A percentile compares a stretch with the other conserved stretches of the same genome.
phyloP scores from a whole-genome alignment of 805 yeast genomes.

The Saitoella complicata region DNA sequence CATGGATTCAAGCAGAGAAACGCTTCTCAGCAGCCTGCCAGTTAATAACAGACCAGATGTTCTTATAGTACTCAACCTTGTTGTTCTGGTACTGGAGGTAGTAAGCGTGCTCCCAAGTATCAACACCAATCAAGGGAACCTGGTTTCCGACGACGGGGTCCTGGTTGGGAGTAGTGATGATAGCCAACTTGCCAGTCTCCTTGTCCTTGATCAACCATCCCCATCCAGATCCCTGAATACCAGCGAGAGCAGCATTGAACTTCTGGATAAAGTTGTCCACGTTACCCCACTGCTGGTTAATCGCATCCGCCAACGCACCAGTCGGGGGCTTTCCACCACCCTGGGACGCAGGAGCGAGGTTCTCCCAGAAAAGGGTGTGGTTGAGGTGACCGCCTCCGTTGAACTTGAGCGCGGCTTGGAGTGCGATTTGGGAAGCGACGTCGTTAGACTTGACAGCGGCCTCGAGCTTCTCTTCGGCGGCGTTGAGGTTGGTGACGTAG shows the following conservation, averaged over 20 bases:
- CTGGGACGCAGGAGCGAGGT: conserved; percentile 54
- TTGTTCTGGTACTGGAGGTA: conserved; percentile 85
- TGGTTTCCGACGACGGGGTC: conserved; percentile 62
- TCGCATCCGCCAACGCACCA: conserved; percentile 40
- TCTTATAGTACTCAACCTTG: conserved; percentile 81
- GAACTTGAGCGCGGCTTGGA: conserved; percentile 68
- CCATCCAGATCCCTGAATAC: conserved; percentile 93
- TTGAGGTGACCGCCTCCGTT: conserved; percentile 86
- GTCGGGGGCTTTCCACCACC: conserved; percentile 56
- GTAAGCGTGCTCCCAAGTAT: conserved; percentile 87
- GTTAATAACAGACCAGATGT: conserved; percentile 87
- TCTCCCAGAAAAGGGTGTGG: conserved; percentile 79
- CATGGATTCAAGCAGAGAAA: conserved; percentile 25
- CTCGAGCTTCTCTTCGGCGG: conserved; percentile 55
- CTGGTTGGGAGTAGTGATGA: conserved; percentile 70
- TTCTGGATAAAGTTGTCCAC: conserved; percentile 47
- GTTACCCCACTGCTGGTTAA: conserved; percentile 50
- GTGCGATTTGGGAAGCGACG: conserved; percentile 36
- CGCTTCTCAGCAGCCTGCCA: conserved; percentile 82
- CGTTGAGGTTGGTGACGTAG: conserved; percentile 71
- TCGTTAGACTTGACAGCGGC: conserved; percentile 49
- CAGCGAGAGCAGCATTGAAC: conserved; percentile 55
- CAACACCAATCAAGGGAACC: conserved; percentile 72
- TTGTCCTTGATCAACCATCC: conserved; percentile 75
- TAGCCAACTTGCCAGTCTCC: conserved; percentile 57